phyloP scores from a whole-genome alignment of 768 basidiomycete species.

The Suillus ampliporus region DNA sequence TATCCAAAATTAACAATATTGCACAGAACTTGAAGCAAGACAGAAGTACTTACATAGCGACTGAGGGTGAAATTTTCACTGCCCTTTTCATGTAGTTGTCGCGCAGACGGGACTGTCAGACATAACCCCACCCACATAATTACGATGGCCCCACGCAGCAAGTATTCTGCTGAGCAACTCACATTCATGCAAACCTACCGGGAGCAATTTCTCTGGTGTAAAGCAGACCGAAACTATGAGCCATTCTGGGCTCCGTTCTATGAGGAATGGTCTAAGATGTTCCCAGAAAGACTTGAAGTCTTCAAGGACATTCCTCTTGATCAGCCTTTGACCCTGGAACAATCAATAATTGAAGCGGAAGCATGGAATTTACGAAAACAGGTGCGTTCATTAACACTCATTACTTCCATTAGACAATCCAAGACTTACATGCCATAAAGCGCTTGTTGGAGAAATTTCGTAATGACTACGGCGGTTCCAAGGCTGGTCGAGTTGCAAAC shows the following conservation, averaged over 20 bases:
- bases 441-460: background rate
- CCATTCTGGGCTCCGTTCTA: background rate
- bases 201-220: background rate
- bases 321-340: conserved; percentile 2
- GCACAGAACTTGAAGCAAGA: background rate
- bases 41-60: background rate
- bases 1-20: background rate
- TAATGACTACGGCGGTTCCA: background rate
- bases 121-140: background rate
- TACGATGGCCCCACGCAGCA: background rate
- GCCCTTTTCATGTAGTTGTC: background rate
- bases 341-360: conserved; percentile 1
- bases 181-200: background rate
- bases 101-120: background rate
- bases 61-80: conserved; percentile 1
- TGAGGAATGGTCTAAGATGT: background rate
- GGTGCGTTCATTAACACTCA: background rate
- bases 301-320: conserved; percentile 6
- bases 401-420: background rate
- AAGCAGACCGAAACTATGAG: background rate
- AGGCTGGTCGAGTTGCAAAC: background rate
- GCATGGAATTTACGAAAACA: background rate
- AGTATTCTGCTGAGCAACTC: conserved; percentile 1
- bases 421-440: conserved; percentile 1
- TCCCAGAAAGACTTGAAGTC: background rate